Evolutionary conservation across 208 protist genomes (phyloP).

Genomic region (Leishmania arabica): DNA sequence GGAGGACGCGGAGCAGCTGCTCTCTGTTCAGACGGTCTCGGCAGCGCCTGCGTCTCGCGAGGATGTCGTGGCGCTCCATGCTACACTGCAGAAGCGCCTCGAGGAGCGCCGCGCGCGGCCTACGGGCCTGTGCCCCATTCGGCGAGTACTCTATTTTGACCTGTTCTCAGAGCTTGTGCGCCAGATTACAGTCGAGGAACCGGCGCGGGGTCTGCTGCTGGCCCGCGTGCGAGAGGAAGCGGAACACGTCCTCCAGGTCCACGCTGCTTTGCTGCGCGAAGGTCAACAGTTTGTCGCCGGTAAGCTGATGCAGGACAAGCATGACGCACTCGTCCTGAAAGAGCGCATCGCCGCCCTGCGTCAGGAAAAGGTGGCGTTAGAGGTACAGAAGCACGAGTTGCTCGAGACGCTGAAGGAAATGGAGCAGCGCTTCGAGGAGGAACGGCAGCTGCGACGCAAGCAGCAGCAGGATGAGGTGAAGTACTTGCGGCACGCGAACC

Average conservation of each 20-base stretch:
- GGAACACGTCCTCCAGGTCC: conserved; percentile 51
- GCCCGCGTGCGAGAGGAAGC: conserved; percentile 97
- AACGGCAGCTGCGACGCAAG: conserved; percentile 58
- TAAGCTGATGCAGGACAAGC: conserved; percentile 35
- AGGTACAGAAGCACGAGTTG: conserved; percentile 40
- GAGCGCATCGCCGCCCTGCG: conserved; percentile 34
- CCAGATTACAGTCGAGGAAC: conserved; percentile 98
- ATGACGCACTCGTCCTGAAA: conserved; percentile 25
- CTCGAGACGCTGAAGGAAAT: conserved; percentile 30
- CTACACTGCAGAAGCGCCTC: conserved; percentile 90
- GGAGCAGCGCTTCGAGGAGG: conserved; percentile 38
- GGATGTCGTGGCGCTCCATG: conserved; percentile 86
- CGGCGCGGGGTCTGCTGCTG: conserved; percentile 97
- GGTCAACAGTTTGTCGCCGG: conserved; percentile 88
- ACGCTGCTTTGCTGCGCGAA: conserved; percentile 52
- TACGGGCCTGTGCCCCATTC: conserved; percentile 96
- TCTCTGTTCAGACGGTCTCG: conserved; percentile 58
- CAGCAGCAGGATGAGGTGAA: conserved; percentile 94
- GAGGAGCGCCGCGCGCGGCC: conserved; percentile 93
- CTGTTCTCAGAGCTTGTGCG: conserved; percentile 98
- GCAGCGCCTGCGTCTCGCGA: conserved; percentile 52
- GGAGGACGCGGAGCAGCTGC: neutral
- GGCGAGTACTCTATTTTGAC: conserved; percentile 97
- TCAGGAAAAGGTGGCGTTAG: conserved; percentile 30
- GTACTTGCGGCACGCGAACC: conserved; percentile 95